phyloP scores from a whole-genome alignment of 1,284 basidiomycete genomes.

The Cutaneotrichosporon dermatis region DNA sequence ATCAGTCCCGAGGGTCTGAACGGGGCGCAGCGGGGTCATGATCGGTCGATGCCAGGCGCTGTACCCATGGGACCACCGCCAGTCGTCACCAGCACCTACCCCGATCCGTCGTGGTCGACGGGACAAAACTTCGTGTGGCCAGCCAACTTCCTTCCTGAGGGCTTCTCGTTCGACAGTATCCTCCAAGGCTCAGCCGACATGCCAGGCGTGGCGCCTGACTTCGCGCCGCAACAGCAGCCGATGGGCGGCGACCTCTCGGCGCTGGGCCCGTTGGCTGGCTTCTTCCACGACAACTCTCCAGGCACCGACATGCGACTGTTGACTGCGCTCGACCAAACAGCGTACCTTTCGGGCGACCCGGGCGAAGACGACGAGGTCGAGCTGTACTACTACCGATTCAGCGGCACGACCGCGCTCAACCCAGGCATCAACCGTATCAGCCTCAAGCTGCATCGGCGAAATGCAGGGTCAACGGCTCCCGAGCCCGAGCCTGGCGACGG shows the following conservation, averaged over 20 bases:
- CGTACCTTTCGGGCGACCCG: conserved; percentile 48
- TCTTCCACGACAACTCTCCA: conserved; percentile 19
- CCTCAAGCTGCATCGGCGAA: conserved; percentile 45
- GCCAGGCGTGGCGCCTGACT: too few species aligned
- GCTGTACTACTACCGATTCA: conserved; percentile 50
- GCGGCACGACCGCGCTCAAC: conserved; percentile 44
- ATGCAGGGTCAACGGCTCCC: conserved; percentile 7
- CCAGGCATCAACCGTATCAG: conserved; percentile 52
- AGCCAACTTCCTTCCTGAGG: conserved; percentile 7
- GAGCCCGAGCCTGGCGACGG: conserved; percentile 17
- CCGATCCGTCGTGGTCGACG: background rate
- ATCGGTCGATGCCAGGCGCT: too few species aligned
- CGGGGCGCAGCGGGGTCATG: too few species aligned
- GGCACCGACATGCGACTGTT: conserved; percentile 37
- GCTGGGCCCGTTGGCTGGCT: background rate
- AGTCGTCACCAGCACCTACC: too few species aligned
- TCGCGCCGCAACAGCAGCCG: background rate
- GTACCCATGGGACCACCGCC: too few species aligned
- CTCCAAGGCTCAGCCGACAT: background rate
- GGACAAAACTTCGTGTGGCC: conserved; percentile 5
- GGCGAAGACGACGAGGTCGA: conserved; percentile 45
- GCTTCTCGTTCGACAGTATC: conserved; percentile 5
- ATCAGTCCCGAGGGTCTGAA: background rate
- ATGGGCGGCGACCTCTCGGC: background rate
- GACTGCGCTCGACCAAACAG: conserved; percentile 48